Percentiles rank a stretch among this genome's conserved stretches.
Evolutionary conservation across 2,329 filamentous ascomycete species (phyloP).

Genomic region (Epichloe brachyelytri): DNA sequence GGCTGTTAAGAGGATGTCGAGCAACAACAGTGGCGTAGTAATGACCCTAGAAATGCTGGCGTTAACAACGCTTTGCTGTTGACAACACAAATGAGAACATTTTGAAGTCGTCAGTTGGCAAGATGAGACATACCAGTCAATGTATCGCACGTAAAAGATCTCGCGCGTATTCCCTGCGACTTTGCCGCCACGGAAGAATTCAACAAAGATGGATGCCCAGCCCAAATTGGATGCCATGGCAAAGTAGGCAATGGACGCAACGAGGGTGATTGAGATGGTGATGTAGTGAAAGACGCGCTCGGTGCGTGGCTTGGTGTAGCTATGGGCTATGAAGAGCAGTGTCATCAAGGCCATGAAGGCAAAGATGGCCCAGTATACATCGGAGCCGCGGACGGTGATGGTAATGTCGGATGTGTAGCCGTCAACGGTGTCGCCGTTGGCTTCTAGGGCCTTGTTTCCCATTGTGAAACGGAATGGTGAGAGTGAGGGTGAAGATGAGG

Average conservation of each 20-base stretch:
- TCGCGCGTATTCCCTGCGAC: conserved; percentile 34
- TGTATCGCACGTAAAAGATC: conserved; percentile 42
- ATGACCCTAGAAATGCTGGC: neutral
- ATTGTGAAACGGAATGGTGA: neutral
- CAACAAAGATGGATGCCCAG: conserved; percentile 32
- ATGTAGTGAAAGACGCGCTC: conserved; percentile 44
- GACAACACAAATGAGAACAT: no score
- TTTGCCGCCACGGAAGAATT: conserved; percentile 31
- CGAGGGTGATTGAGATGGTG: conserved; percentile 23
- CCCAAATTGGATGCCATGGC: conserved; percentile 38
- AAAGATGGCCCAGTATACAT: conserved; percentile 51
- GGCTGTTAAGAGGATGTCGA: neutral
- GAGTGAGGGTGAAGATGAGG: no score
- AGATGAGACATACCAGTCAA: conserved; percentile 29
- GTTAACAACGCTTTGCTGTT: no score
- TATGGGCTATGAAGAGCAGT: conserved; percentile 38
- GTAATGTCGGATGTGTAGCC: conserved; percentile 35
- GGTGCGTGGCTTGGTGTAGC: conserved; percentile 38
- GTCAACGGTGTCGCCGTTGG: conserved; percentile 32
- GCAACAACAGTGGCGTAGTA: neutral
- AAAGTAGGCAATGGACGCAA: conserved; percentile 37
- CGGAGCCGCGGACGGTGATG: conserved; percentile 45
- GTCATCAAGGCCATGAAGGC: conserved; percentile 44
- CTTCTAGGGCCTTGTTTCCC: conserved; percentile 31
- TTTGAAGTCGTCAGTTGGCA: no score